Conservation (phyloP, 2,329 filamentous ascomycete species). For the Rhynchosporium agropyri region DNA sequence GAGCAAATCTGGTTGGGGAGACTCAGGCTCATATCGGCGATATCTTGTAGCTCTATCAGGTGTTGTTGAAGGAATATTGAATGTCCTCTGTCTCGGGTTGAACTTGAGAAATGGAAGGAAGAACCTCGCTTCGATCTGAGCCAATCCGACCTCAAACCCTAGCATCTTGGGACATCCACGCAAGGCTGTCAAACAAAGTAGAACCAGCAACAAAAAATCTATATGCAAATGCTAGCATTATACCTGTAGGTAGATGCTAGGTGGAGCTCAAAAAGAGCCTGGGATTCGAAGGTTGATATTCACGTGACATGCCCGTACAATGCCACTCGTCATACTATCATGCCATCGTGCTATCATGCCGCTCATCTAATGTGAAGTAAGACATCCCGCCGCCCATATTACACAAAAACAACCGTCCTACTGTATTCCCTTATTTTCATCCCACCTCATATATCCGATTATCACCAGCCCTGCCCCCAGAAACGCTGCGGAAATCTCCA, state of each 20-base stretch:
- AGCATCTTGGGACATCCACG: background rate
- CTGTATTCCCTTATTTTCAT: background rate
- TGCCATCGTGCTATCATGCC: background rate
- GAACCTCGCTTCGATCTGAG: background rate
- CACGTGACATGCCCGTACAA: conserved; percentile 3
- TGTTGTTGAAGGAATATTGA: background rate
- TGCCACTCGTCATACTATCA: background rate
- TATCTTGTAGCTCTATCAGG: background rate
- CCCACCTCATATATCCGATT: background rate
- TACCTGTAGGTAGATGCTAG: background rate
- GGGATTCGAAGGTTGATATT: background rate
- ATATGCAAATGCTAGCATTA: background rate
- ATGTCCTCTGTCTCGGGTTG: background rate
- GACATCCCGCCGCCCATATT: conserved; percentile 1
- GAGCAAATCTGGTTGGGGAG: background rate
- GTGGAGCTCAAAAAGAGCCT: background rate
- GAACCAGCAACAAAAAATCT: background rate
- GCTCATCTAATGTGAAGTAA: background rate
- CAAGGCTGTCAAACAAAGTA: background rate
- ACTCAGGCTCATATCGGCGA: background rate
- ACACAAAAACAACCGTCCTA: background rate
- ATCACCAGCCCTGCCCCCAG: background rate
- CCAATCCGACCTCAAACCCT: background rate
- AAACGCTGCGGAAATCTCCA: background rate
- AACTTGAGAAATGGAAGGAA: background rate